These are phyloP conservation scores for Botrytis pseudocinerea DNA, from an alignment of 2,329 filamentous ascomycete genomes.

Conservation along the genomic window DNA sequence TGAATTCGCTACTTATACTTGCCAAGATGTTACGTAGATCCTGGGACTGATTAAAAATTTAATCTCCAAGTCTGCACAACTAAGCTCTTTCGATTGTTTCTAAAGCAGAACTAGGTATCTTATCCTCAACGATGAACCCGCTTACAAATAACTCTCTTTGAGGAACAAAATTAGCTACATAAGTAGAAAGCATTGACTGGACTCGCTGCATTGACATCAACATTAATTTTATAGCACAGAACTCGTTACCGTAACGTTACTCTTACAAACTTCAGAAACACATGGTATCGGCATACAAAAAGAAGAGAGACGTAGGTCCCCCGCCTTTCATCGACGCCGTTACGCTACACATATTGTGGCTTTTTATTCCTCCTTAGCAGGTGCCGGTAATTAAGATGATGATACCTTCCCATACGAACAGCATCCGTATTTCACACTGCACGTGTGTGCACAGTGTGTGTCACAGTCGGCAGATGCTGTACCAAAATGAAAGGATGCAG, in stretches of 20 bases:
- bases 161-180: background rate
- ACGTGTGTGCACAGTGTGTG: background rate
- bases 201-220: background rate
- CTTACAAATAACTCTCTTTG: too few species aligned
- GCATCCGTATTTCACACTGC: background rate
- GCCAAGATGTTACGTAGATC: background rate
- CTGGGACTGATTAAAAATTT: background rate
- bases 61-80: background rate
- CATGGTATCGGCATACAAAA: background rate
- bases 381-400: background rate
- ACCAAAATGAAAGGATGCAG: background rate
- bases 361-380: background rate
- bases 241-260: background rate
- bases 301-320: background rate
- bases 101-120: background rate
- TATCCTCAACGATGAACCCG: too few species aligned
- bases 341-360: background rate
- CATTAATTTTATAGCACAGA: background rate
- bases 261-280: background rate
- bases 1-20: background rate
- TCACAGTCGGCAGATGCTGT: background rate
- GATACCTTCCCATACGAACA: background rate
- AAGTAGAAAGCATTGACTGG: background rate
- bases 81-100: background rate
- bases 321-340: background rate